These are phyloP conservation scores for Fusarium poae DNA, from an alignment of 2,329 filamentous ascomycete species.

Conservation along the genomic window DNA sequence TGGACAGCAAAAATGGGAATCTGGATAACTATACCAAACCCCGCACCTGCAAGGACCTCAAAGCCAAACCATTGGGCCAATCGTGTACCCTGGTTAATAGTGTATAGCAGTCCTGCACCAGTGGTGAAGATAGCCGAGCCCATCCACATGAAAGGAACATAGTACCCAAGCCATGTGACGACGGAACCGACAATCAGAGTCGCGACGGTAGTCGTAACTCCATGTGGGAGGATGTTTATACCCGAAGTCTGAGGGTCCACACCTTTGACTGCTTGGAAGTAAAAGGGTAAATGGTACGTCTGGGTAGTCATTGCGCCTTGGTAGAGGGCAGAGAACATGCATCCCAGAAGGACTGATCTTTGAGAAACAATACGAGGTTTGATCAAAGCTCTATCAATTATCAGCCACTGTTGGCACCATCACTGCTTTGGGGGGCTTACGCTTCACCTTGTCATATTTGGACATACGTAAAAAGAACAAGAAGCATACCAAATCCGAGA, in stretches of 20 bases:
- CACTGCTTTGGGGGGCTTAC: not conserved
- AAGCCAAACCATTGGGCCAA: constrained; percentile 59
- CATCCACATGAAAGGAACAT: constrained; percentile 43
- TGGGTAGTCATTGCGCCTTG: constrained; percentile 44
- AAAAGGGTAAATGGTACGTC: constrained; percentile 38
- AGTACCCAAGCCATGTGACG: constrained; percentile 34
- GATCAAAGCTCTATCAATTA: constrained; percentile 25
- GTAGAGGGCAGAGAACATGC: constrained; percentile 37
- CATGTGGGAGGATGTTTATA: constrained; percentile 37
- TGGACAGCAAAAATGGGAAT: constrained; percentile 59
- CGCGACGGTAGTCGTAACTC: constrained; percentile 28
- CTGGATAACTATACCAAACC: constrained; percentile 59
- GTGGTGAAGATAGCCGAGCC: constrained; percentile 33
- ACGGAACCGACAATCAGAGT: constrained; percentile 30
- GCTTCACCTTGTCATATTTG: constrained; percentile 35
- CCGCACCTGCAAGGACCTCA: constrained; percentile 59
- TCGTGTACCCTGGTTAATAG: constrained; percentile 50
- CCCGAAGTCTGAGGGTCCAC: constrained; percentile 33
- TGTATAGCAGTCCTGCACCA: constrained; percentile 31
- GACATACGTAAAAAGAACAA: constrained; percentile 26
- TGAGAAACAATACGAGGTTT: constrained; percentile 34
- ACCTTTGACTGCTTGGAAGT: constrained; percentile 46
- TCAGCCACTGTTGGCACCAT: not conserved
- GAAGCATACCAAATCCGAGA: constrained; percentile 35
- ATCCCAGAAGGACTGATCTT: constrained; percentile 30